Base-by-base conservation (phyloP, 2,329 filamentous ascomycete genomes). In the Alternaria panax region DNA sequence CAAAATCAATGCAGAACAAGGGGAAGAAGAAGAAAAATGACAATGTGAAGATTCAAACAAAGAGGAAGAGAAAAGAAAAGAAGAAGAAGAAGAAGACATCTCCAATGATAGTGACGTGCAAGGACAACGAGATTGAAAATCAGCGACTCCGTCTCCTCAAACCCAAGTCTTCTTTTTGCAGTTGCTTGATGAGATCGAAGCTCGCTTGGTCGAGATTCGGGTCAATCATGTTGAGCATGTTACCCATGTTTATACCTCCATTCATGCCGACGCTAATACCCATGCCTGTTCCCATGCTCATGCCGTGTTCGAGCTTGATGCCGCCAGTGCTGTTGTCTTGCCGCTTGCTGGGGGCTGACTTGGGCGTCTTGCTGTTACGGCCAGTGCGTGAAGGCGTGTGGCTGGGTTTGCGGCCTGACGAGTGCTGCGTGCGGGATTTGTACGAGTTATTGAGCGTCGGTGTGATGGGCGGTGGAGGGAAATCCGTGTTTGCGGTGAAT, bases 111-210 rank as follows among this genome's bases (percentile, higher is more conserved):
- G 51, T 36, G n/a, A 18, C 16, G 6, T 30, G 14, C 14, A 36
- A 24, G 46, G n/a, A 38, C 32, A 11, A 45, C 18, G 18, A 28
- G 22, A 24, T 24, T 2, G 8, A 36, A n/a, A 4, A 25, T 68
- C 48, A 68, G n/a, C 70, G 65, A 58, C 71, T 73, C 36, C 70
- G 52, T 22, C 72, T 61, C 40, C 76, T 56, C 42, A 78, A 45
- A 1, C 75, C 74, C 42, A 69, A 61, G 42, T 75, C 74, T 46
- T 75, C 67, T 7, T 68, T 64, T 52, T 73, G 69, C 57, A 79
- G 58, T 54, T 77, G 71, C 62, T 70, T 68, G 51, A 70, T 70
- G 12, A 72, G 61, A 27, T 72, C 66, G 41, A 67, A 61, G 20
- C 68, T 70, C 27, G 68, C 69, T 43, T 71, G 66, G 32, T 71